Evolutionary conservation across 306 rosid species (phyloP), one percentile per base, ranked within the genome.

Genomic region (Cyamopsis tetragonoloba): DNA sequence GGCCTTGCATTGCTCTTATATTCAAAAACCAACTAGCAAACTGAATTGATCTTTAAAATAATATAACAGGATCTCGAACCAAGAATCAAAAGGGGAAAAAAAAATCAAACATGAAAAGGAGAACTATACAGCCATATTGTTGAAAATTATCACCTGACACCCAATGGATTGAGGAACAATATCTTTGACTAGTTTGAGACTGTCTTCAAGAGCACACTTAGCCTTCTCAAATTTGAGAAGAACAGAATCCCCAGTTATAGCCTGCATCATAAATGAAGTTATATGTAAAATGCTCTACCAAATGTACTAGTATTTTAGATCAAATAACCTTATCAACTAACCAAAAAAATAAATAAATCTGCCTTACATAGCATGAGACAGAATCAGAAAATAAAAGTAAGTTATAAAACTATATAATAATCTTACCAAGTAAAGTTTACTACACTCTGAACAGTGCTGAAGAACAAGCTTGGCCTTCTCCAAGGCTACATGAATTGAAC

Each of bases 401-500:
- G n/a, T 9, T 19, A 3, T 11, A 62, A 34, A 42, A 46, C 39
- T 14, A 66, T 7, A 41, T 27, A 49, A 28, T 61, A 41, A 61
- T 47, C 78, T 17, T 84, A 90, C 96, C 95, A 90, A 70, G 81
- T 90, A 90, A 56, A 90, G 89, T 85, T 85, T 87, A 84, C 96
- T 90, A 48, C 83, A 80, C 49, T 87, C 90, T 22, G 96, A 83
- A 80, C 96, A 90, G 74, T 87, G 96, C 37, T 47, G 86, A 77
- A 90, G 96, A 78, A 88, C 81, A 74, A 78, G 85, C 77, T 87
- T 87, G 9, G 87, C 41, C 82, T 90, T 90, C 80, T 87, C 95
- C 47, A 85, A 82, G 15, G 89, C 96, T 46, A 90, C 89, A 66
- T 90, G 96, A 70, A 90, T 72, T 13, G 96, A 83, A 75, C 96